A percentile compares a stretch with the other conserved stretches of the same genome.
Evolutionary conservation across 208 protist species (phyloP).

Genomic region (Ichthyophonus hoferi): DNA sequence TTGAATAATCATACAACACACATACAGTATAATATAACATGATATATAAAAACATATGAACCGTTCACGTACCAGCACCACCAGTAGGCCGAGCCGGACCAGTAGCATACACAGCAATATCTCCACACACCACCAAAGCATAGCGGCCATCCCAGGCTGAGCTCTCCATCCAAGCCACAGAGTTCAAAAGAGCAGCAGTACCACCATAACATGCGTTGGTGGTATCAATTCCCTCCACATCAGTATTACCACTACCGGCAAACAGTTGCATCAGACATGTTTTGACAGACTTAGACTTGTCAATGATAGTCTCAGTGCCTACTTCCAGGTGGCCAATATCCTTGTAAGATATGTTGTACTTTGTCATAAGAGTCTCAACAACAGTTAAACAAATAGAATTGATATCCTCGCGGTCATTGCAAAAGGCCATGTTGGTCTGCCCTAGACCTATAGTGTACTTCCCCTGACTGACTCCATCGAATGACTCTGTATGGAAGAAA

Average conservation of each 20-base stretch:
- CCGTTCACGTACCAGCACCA: conserved; percentile 30
- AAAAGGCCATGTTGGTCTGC: conserved; percentile 75
- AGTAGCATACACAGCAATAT: conserved; percentile 79
- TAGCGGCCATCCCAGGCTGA: conserved; percentile 72
- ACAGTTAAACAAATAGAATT: conserved; percentile 75
- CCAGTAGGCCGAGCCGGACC: conserved; percentile 70
- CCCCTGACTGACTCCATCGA: conserved; percentile 62
- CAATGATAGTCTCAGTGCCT: conserved; percentile 80
- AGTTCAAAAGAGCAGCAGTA: conserved; percentile 77
- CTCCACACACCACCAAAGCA: conserved; percentile 74
- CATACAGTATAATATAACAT: too few relatives aligned
- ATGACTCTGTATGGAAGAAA: too few relatives aligned
- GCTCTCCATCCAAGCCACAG: conserved; percentile 72
- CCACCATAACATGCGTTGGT: conserved; percentile 85
- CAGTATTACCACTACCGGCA: conserved; percentile 52
- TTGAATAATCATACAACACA: too few relatives aligned
- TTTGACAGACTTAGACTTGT: conserved; percentile 82
- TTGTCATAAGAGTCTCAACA: conserved; percentile 64
- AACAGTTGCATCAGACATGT: conserved; percentile 76
- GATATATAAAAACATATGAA: too few relatives aligned
- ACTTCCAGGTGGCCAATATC: conserved; percentile 75
- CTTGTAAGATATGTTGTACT: conserved; percentile 57
- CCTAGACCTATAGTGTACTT: conserved; percentile 82
- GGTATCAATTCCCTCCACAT: conserved; percentile 69
- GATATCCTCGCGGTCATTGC: conserved; percentile 76